Evolutionary conservation across 306 rosid genomes (phyloP).

Genomic region (Malus fusca): DNA sequence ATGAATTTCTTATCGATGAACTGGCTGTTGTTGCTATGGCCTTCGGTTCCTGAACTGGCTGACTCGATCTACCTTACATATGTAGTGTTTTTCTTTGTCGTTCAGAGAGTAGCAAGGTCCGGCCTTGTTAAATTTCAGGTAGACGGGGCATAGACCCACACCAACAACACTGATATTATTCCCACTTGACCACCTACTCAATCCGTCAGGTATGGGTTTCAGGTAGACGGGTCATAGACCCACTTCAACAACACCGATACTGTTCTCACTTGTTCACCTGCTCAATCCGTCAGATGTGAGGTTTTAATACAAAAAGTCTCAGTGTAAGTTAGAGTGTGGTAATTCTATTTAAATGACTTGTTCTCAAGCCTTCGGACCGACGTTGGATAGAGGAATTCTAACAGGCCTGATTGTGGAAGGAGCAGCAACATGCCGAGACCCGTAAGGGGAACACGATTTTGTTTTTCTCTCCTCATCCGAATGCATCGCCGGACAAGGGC

Average conservation of each 20-base stretch:
- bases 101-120: slow-evolving; percentile 47
- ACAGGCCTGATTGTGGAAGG: slow-evolving; percentile 30
- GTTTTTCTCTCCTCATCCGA: slow-evolving; percentile 52
- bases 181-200: no score
- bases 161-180: no score
- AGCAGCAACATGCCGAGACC: slow-evolving; percentile 41
- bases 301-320: no score
- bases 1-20: slow-evolving; percentile 13
- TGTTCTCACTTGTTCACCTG: no score
- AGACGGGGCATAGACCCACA: no score
- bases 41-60: not conserved
- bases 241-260: no score
- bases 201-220: no score
- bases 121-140: not conserved
- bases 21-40: not conserved
- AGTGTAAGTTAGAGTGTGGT: no score
- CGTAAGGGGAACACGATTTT: slow-evolving; percentile 71
- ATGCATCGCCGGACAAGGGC: slow-evolving; percentile 48
- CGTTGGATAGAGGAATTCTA: no score
- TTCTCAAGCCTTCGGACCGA: no score
- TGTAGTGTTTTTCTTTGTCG: not conserved
- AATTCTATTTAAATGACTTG: no score
- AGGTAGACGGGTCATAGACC: accelerated
- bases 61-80: slow-evolving; percentile 5
- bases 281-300: no score